Base-by-base conservation (phyloP, 805 yeast genomes). In the Lachancea cidri region DNA sequence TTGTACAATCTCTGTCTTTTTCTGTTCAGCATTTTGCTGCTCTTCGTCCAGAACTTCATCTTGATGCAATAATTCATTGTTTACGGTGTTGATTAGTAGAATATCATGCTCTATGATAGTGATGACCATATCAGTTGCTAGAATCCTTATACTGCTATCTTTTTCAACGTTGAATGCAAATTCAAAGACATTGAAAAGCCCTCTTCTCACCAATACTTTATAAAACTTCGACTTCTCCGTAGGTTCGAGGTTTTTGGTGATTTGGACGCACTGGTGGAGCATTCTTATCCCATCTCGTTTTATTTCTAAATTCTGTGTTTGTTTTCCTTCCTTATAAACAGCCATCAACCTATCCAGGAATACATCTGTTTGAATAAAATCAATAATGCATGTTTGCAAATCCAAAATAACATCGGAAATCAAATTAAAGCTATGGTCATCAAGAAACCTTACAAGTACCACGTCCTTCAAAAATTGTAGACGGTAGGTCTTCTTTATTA, bases 61-160 rank as follows among this genome's bases (percentile, higher is more conserved):
- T 7, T 38, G 44, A 13, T 40, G 42, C 4, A 38, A 16, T 3
- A 20, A 29, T 42, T 58, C 58, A 29, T 45, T 52, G 37, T 52
- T 58, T 16, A 53, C 55, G 25, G 57, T 61, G 42, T 64, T 66
- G 29, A 86, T 77, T 31, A 85, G 60, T 13, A 79, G 61, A 7
- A 85, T 81, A 54, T 88, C 96, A 51, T 85, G 91, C 44, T 89
- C 96, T 18, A 89, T 81, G 4, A 88, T 80, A 1, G 87, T 70
- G 6, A 85, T 83, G 13, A 89, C 74, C 6, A 86, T 64, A 55
- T 91, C 97, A 0, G 93, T 81, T 0, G 95, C 94, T 17, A 84
- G 56, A 2, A 81, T 77, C 42, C 91, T 68, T 7, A 78, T 71
- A 29, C 47, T 53, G 32, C 55, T 54, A 35, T 59, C 62, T 2